A percentile compares a stretch with the other conserved stretches of the same genome.
Conservation (phyloP, 2,329 filamentous ascomycete genomes). For the Helotiales sp. region DNA sequence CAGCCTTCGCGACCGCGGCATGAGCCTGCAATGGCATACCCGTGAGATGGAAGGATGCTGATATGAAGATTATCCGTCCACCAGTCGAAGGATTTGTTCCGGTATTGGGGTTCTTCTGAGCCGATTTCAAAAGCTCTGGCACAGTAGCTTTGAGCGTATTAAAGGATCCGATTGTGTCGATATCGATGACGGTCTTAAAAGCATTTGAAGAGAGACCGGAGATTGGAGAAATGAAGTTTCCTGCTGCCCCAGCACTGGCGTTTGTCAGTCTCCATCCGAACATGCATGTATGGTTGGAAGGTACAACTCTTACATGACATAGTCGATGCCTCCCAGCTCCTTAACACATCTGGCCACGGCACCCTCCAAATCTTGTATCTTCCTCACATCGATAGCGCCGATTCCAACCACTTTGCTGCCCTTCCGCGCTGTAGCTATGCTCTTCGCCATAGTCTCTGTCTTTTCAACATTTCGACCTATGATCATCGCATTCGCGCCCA, state of each 20-base stretch:
- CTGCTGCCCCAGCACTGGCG: slow-evolving; percentile 83
- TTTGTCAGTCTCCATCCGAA: neutral
- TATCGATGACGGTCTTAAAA: slow-evolving; percentile 95
- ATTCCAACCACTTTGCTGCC: slow-evolving; percentile 88
- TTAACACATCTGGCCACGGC: slow-evolving; percentile 80
- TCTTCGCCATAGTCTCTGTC: slow-evolving; percentile 78
- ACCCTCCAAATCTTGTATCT: slow-evolving; percentile 69
- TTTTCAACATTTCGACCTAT: slow-evolving; percentile 88
- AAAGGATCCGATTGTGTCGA: slow-evolving; percentile 91
- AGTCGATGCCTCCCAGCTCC: slow-evolving; percentile 89
- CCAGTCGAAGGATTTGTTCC: slow-evolving; percentile 65
- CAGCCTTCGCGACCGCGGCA: slow-evolving; percentile 89
- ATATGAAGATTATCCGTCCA: slow-evolving; percentile 87
- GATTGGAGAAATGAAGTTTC: slow-evolving; percentile 92
- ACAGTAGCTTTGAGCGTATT: slow-evolving; percentile 94
- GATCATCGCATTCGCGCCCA: slow-evolving; percentile 94
- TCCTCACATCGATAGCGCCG: slow-evolving; percentile 78
- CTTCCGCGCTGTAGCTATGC: slow-evolving; percentile 77
- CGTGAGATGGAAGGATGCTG: slow-evolving; percentile 89
- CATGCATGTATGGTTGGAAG: neutral
- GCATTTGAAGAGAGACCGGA: slow-evolving; percentile 83
- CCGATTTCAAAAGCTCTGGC: slow-evolving; percentile 79
- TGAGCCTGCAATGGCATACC: slow-evolving; percentile 86
- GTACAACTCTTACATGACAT: slow-evolving; percentile 73
- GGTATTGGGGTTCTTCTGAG: slow-evolving; percentile 59